Conservation (phyloP, 2,329 filamentous ascomycete genomes). For the Berkeleyomyces rouxiae region DNA sequence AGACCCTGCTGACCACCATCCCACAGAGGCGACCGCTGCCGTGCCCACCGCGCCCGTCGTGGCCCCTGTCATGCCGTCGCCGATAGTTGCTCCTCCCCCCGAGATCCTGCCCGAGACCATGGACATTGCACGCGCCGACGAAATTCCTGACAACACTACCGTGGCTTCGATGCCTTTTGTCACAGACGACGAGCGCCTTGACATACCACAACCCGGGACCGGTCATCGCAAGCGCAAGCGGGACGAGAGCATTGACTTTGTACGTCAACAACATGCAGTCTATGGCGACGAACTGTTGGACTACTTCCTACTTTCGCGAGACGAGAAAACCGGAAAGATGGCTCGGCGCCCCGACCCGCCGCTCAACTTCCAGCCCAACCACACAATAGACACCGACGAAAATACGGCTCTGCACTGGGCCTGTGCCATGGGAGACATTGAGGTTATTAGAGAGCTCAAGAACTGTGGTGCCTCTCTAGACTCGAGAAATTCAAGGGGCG, state of each 20-base stretch:
- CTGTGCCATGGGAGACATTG: constrained; percentile 88
- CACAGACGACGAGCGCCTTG: constrained; percentile 64
- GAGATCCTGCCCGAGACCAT: constrained; percentile 17
- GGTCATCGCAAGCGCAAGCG: constrained; percentile 56
- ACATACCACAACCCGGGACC: constrained; percentile 29
- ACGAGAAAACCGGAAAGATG: constrained; percentile 42
- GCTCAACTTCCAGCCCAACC: constrained; percentile 71
- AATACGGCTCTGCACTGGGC: constrained; percentile 96
- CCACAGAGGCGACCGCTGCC: not conserved
- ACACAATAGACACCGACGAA: constrained; percentile 80
- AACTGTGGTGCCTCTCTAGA: constrained; percentile 60
- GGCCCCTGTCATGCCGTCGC: not conserved
- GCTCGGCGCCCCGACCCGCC: constrained; percentile 64
- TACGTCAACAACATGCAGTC: constrained; percentile 70
- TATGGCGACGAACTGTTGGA: constrained; percentile 90
- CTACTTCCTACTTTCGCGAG: constrained; percentile 81
- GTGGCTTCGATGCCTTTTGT: constrained; percentile 72
- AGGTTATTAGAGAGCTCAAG: constrained; percentile 77
- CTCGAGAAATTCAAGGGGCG: constrained; percentile 53
- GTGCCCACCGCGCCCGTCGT: constrained; percentile 20
- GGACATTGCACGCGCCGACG: constrained; percentile 40
- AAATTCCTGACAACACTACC: constrained; percentile 69
- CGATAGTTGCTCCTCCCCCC: constrained; percentile 8
- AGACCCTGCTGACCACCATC: not conserved
- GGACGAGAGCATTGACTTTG: constrained; percentile 37